phyloP scores from a whole-genome alignment of 2,329 filamentous ascomycete species.

The Ambrosiella xylebori region DNA sequence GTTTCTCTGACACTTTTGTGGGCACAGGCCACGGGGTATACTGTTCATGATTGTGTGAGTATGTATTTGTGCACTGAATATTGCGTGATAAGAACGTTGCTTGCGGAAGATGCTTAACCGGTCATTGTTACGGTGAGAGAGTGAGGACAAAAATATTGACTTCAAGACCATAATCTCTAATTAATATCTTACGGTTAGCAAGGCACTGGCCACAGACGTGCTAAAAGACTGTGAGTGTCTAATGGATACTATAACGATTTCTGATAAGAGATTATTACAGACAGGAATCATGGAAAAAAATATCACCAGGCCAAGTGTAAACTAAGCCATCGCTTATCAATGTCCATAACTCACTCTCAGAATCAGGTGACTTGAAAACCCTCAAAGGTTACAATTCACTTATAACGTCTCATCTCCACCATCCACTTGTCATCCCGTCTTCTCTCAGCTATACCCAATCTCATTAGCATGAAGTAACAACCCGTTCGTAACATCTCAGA shows the following conservation, averaged over 20 bases:
- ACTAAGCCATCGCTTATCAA: not conserved
- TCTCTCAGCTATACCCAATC: not conserved
- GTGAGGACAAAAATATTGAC: not conserved
- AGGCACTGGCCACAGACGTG: not conserved
- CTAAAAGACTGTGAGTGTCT: not conserved
- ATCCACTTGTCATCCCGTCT: not conserved
- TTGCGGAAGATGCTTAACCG: not conserved
- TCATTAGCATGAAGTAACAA: not conserved
- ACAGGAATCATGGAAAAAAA: not conserved
- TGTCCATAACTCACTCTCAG: not conserved
- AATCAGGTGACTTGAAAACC: not conserved
- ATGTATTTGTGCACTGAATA: not conserved
- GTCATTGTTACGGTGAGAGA: not conserved
- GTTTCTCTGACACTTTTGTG: not conserved
- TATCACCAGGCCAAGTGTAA: not conserved
- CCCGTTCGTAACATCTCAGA: not conserved
- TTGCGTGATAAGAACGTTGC: not conserved
- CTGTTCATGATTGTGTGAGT: not conserved
- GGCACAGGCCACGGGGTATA: not conserved
- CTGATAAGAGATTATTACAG: not conserved
- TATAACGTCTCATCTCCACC: not conserved
- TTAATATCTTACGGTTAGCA: not conserved
- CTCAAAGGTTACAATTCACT: not conserved
- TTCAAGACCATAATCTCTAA: not conserved
- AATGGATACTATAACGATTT: not conserved